Evolutionary conservation across 2,329 filamentous ascomycete genomes (phyloP), one percentile per base, ranked within the genome.

Genomic region (Calonectria naviculata): DNA sequence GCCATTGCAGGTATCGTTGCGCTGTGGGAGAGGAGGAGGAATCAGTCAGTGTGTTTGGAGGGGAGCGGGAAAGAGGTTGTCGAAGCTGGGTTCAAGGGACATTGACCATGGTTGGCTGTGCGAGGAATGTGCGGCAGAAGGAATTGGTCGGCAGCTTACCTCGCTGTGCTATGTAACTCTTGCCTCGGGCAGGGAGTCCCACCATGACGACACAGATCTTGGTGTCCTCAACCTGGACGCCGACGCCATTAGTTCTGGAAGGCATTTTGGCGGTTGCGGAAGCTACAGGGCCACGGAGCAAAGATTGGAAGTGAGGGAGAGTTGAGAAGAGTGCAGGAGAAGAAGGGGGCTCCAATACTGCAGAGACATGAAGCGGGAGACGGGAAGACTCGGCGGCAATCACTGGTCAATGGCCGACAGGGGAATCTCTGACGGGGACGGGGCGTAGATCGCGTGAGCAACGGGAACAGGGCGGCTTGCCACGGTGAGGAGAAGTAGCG

Each of bases 131-230:
- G 5, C 15, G 47, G 19, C 17, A 36, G 15, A 17, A 41, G 29
- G 71, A 46, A 4, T 41, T 19, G 38, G 38, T 41, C 9, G 42
- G 42, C 52, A 66, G 72, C 87, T 80, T 87, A 97, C 95, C 95
- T 90, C 98, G 98, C 81, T 97, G 95, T 77, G 97, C 96, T 82
- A 99, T 98, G 83, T 98, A 91, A 86, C 95, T 98, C 89, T 99
- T 99, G 80, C 97, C 97, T 78, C 97, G 90, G 72, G 97, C 97
- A 67, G 97, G 97, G 81, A 99, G 89, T 76, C 97, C 97, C 71
- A 99, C 97, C 97, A 99, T 98, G 79, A 99, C 95, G 75, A 99
- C 95, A 84, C 96, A 98, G 86, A 99, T 97, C 83, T 94, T 94
- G 72, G 94, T 96, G 84, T 98, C 95, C 87, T 98, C 96, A 79